Conservation (phyloP, 345 rosid genomes). For the Bruguiera parviflora region DNA sequence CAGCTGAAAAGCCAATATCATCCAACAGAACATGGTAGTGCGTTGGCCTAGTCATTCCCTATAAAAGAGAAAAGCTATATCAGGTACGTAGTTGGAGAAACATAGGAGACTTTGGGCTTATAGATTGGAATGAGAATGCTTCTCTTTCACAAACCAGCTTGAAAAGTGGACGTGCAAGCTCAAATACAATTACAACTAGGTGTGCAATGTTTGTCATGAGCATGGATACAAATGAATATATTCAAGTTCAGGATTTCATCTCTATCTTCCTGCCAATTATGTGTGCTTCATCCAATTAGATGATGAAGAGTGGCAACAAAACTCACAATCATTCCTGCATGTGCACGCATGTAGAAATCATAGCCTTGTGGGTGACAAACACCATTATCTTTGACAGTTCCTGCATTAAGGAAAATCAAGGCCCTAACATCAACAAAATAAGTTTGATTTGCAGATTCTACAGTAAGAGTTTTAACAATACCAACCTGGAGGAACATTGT, state of each 20-base stretch:
- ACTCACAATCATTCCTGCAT: slow-evolving; percentile 29
- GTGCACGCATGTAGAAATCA: slow-evolving; percentile 28
- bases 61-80: neutral
- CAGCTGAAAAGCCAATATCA: slow-evolving; percentile 29
- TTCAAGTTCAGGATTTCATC: no score
- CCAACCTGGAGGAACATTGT: slow-evolving; percentile 26
- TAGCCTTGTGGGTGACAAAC: slow-evolving; percentile 26
- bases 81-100: neutral
- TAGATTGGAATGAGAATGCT: no score
- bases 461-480: neutral
- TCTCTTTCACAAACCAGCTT: no score
- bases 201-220: no score
- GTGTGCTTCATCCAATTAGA: no score
- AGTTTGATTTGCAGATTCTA: no score
- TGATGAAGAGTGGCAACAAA: neutral
- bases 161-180: no score
- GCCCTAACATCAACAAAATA: no score
- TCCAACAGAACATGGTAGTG: slow-evolving; percentile 30
- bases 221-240: no score
- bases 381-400: slow-evolving; percentile 21
- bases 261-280: no score
- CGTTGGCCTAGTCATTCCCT: slow-evolving; percentile 32
- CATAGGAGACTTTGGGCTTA: neutral
- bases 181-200: no score
- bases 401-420: slow-evolving; percentile 2